Base-by-base conservation (phyloP, 163 green algal genomes). In the Scenedesmus sp. region DNA sequence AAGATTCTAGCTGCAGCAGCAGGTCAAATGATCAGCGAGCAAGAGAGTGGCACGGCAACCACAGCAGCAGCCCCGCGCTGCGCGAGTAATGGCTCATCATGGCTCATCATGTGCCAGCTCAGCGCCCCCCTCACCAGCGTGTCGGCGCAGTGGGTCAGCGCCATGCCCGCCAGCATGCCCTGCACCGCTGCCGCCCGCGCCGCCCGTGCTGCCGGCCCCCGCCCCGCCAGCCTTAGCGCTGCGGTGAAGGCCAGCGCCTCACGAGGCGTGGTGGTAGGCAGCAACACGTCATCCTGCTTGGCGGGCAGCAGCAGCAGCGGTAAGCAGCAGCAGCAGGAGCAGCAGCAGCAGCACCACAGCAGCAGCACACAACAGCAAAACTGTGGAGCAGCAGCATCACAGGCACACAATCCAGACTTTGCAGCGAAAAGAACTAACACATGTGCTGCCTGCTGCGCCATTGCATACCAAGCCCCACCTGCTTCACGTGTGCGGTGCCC, bases 201-300 rank as follows among this genome's bases (percentile, higher is more conserved):
- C 84, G 82, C 64, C 2, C 13, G 62, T n/a, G 84, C 77, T 4
- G 13, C 34, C 4, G 64, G 64, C 4, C 34, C 26, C 16, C 66
- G 16, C 18, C 66, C 66, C 0, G 84, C 64, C 34, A 89, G 84
- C 62, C 52, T 62, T 15, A 89, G 84, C 1, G 84, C 84, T 23
- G 84, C 84, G 2, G 84, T 56, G 59, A 89, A 89, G 13, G 34
- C 62, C 62, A 89, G 84, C 7, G 84, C 84, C 54, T 89, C 84
- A 20, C 84, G 62, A 26, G 84, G 84, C 0, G 84, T 89, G 16
- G 84, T 89, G 84, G 84, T 89, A 64, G 84, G 70, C 34, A 89
- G 64, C 84, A 89, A 64, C 26, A 57, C 15, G 10, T 89, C 84
- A 55, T 89, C 84, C 84, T 89, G 60, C 46, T 46, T 23, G 12